Percentiles rank a stretch among this genome's conserved stretches.
phyloP scores from a whole-genome alignment of 176 grass and related monocot species.

The Saccharum officinarum region DNA sequence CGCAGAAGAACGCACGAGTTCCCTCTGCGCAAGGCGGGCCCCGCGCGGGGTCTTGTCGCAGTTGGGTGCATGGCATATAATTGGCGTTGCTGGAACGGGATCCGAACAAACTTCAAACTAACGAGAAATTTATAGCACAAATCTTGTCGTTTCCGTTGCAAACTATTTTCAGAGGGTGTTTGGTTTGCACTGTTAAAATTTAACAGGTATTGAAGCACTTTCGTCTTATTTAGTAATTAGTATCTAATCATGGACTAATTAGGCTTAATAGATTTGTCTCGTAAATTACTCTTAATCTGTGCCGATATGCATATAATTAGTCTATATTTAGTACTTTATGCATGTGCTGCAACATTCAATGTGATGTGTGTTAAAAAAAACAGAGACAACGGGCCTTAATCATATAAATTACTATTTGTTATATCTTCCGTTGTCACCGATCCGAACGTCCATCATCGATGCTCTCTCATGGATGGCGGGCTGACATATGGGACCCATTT shows the following conservation, averaged over 20 bases:
- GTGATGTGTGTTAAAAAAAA: too few relatives aligned
- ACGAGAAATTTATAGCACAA: background rate
- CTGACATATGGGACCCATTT: background rate
- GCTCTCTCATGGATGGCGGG: background rate
- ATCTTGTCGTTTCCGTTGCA: background rate
- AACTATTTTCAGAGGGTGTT: too few relatives aligned
- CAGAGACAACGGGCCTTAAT: too few relatives aligned
- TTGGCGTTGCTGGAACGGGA: background rate
- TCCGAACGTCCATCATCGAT: background rate
- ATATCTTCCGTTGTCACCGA: background rate
- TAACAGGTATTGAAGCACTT: too few relatives aligned
- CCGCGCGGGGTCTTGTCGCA: background rate
- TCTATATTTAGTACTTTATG: too few relatives aligned
- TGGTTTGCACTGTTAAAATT: too few relatives aligned
- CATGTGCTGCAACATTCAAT: too few relatives aligned
- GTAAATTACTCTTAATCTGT: too few relatives aligned
- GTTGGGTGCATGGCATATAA: constrained; percentile 19
- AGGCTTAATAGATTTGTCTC: too few relatives aligned
- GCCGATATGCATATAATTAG: too few relatives aligned
- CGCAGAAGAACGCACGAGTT: background rate
- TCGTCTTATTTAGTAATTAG: too few relatives aligned
- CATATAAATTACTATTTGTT: background rate
- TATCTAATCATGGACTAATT: too few relatives aligned
- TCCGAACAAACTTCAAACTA: background rate
- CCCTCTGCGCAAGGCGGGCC: background rate